Evolutionary conservation across 2,329 filamentous ascomycete species (phyloP), one percentile per base, ranked within the genome.

Genomic region (Ophiostoma himal-ulmi): DNA sequence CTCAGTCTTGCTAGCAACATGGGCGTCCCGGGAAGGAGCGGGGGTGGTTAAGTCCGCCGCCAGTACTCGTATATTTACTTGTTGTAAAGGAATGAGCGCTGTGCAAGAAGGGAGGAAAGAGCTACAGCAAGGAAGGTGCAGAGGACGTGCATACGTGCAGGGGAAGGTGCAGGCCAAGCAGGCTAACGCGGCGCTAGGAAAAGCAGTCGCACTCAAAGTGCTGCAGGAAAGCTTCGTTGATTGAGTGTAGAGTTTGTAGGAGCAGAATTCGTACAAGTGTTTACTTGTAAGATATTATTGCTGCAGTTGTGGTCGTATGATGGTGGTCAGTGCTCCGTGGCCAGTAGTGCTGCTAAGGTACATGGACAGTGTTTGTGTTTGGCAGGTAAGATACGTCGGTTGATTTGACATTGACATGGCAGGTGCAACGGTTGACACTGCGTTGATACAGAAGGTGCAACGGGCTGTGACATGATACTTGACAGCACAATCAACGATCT

Each of bases 81-180:
- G 30, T 30, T 30, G 30, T 30, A 30, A 3, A 30, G 44, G 13
- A 14, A 48, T 5, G 44, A 20, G 14, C 44, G 17, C 44, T 14
- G 30, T 30, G 14, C 44, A 54, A 39, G 67, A 57, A 68, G 41
- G 67, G 30, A 39, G 36, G 60, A 44, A 64, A 64, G 62, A 62
- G 57, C 26, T 17, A 22, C 14, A 39, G 22, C 36, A 44, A n/a
- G 64, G 64, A 66, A 66, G 37, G 64, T 26, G 64, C 64, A 66
- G 44, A 41, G 64, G 64, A 66, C 64, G 20, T 66, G 37, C 64
- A 67, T n/a, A 17, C 37, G 64, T 67, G 22, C 64, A 67, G 64
- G 64, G 52, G 64, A 67, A 67, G 17, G 20, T 65, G 36, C 36
- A 67, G 64, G 20, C 34, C 20, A 36, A 64, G 34, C 14, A 39